These are phyloP conservation scores for Fusarium sp. DNA, from an alignment of 2,329 filamentous ascomycete genomes.

Conservation along the genomic window DNA sequence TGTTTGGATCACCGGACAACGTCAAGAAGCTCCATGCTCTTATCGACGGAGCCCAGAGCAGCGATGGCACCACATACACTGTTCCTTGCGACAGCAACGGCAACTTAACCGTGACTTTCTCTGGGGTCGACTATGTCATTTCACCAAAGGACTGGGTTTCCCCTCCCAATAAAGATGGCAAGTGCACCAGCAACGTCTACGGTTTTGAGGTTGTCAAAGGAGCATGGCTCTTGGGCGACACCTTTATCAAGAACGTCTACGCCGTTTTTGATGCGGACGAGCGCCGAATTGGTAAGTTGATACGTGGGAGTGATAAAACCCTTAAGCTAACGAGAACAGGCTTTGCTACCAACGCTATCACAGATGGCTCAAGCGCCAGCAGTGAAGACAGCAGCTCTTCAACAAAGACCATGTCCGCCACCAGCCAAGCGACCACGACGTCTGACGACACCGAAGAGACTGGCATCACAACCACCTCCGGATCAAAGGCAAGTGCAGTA, in stretches of 20 bases:
- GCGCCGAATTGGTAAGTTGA: constrained; percentile 65
- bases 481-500: constrained; percentile 18
- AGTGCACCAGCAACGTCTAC: constrained; percentile 77
- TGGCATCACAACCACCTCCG: constrained; percentile 17
- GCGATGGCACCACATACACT: constrained; percentile 70
- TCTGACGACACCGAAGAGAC: constrained; percentile 23
- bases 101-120: constrained; percentile 72
- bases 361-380: constrained; percentile 3
- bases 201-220: constrained; percentile 72
- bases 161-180: constrained; percentile 52
- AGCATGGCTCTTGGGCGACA: constrained; percentile 84
- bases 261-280: constrained; percentile 82
- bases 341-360: constrained; percentile 34
- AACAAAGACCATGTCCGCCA: constrained; percentile 11
- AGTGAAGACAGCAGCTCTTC: constrained; percentile 10
- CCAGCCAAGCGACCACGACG: constrained; percentile 23
- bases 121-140: constrained; percentile 72
- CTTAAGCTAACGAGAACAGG: constrained; percentile 28
- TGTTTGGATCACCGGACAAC: constrained; percentile 75
- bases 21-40: constrained; percentile 73
- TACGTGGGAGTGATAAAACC: accelerated
- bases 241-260: constrained; percentile 92
- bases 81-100: constrained; percentile 76
- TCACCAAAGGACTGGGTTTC: constrained; percentile 77
- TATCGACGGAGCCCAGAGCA: constrained; percentile 68